A percentile compares a stretch with the other conserved stretches of the same genome.
Conservation (phyloP, 2,329 filamentous ascomycete genomes). For the Epicoccum nigrum region DNA sequence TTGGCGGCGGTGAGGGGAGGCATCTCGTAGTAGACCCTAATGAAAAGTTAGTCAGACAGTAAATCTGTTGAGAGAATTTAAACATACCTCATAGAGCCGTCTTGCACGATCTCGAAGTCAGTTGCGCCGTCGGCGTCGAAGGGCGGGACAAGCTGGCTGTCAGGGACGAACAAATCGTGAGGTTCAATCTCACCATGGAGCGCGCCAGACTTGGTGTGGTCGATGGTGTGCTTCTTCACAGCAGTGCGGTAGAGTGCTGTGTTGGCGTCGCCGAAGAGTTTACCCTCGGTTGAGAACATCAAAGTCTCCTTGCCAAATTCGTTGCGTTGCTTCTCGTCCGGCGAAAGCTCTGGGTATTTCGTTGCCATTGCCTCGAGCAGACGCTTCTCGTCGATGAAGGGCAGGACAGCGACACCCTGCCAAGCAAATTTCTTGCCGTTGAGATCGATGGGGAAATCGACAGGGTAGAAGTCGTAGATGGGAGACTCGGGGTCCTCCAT, state of each 20-base stretch:
- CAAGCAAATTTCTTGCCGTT: constrained; percentile 99
- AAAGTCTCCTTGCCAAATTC: constrained; percentile 79
- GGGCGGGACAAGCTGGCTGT: constrained; percentile 79
- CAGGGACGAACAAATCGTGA: constrained; percentile 82
- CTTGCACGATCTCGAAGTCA: constrained; percentile 41
- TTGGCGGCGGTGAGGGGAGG: constrained; percentile 66
- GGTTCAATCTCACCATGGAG: constrained; percentile 82
- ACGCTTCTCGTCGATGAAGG: constrained; percentile 93
- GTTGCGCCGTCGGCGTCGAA: constrained; percentile 63
- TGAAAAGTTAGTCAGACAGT: constrained; percentile 39
- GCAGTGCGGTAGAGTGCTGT: constrained; percentile 89
- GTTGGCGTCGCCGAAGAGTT: constrained; percentile 84
- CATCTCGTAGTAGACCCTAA: constrained; percentile 84
- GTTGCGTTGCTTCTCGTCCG: constrained; percentile 80
- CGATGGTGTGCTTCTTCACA: constrained; percentile 67
- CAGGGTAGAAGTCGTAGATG: constrained; percentile 97
- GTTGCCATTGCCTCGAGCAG: constrained; percentile 81
- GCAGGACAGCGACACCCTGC: constrained; percentile 92
- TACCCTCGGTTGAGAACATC: constrained; percentile 81
- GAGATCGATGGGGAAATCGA: constrained; percentile 89
- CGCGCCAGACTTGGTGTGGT: constrained; percentile 76
- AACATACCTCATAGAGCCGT: constrained; percentile 83
- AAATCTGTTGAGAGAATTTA: background rate
- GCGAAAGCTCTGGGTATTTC: constrained; percentile 78
- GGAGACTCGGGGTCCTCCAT: constrained; percentile 89